phyloP scores from a whole-genome alignment of 139 green algal species.

The Coelastrella sp. region DNA sequence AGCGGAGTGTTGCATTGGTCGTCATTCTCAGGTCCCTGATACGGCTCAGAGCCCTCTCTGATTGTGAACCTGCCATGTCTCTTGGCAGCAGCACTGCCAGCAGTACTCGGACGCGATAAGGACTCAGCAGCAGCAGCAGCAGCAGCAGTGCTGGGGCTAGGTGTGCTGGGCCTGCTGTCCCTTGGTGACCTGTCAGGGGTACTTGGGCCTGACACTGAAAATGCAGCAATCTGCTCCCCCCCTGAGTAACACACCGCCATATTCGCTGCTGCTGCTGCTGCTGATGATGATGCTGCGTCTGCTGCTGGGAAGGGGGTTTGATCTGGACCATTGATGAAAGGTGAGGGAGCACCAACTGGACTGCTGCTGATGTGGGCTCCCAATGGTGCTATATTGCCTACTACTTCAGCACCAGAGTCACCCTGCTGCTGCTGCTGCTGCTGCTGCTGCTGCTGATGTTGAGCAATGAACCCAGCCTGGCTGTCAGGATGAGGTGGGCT shows the following conservation, averaged over 20 bases:
- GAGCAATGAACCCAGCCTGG: too few relatives aligned
- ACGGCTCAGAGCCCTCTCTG: constrained; percentile 7
- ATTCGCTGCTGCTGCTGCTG: constrained; percentile 17
- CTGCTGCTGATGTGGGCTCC: background rate
- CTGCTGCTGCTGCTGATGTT: background rate
- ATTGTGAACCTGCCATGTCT: constrained; percentile 28
- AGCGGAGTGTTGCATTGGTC: background rate
- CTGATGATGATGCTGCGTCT: background rate
- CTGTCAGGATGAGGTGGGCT: background rate
- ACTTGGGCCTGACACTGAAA: background rate
- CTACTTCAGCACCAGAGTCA: background rate
- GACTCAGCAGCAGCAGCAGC: background rate
- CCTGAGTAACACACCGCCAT: constrained; percentile 3
- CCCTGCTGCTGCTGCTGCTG: constrained; percentile 23
- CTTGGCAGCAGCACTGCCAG: background rate
- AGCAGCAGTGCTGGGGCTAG: background rate
- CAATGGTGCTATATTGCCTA: background rate
- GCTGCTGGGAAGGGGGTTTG: background rate
- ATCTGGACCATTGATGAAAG: background rate
- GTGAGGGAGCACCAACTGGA: too few relatives aligned
- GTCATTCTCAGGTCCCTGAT: background rate
- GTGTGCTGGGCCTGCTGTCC: background rate
- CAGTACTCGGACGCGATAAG: background rate
- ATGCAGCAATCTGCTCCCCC: background rate
- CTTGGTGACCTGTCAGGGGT: background rate